A percentile compares a stretch with the other conserved stretches of the same genome.
Conservation (phyloP, 208 protist species). For the Paratrypanosoma confusum region DNA sequence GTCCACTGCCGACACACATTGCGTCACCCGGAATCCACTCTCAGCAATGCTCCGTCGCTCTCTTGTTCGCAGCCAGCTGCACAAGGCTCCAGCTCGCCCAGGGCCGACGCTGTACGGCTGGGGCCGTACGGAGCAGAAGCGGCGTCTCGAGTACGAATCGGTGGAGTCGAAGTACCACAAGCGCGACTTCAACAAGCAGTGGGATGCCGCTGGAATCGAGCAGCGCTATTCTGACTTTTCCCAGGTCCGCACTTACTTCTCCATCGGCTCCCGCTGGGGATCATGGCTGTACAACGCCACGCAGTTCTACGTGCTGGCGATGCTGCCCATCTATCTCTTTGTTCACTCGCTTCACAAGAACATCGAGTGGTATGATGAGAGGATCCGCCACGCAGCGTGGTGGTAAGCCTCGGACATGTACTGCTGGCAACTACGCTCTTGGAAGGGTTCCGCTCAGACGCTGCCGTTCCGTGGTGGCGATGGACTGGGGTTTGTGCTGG, state of each 20-base stretch:
- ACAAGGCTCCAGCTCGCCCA: conserved; percentile 71
- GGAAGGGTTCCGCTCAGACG: too few relatives aligned
- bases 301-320: conserved; percentile 78
- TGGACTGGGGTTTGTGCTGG: too few relatives aligned
- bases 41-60: conserved; percentile 77
- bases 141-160: conserved; percentile 85
- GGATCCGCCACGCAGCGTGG: conserved; percentile 75
- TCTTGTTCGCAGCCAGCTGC: conserved; percentile 44
- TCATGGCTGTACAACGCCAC: conserved; percentile 85
- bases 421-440: neutral
- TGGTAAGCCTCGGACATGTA: too few relatives aligned
- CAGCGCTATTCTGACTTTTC: conserved; percentile 84
- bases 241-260: conserved; percentile 85
- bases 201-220: conserved; percentile 82
- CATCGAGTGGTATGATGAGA: conserved; percentile 75
- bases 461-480: too few relatives aligned
- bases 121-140: conserved; percentile 84
- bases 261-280: conserved; percentile 76
- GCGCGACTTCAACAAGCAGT: conserved; percentile 87
- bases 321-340: conserved; percentile 71
- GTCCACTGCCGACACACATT: too few relatives aligned
- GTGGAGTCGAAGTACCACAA: conserved; percentile 85
- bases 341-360: conserved; percentile 75
- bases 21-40: too few relatives aligned
- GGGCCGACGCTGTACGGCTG: conserved; percentile 84